Percentiles rank a stretch among this genome's conserved stretches.
phyloP scores from a whole-genome alignment of 2,329 filamentous ascomycete genomes.

The Xylaria sp. region DNA sequence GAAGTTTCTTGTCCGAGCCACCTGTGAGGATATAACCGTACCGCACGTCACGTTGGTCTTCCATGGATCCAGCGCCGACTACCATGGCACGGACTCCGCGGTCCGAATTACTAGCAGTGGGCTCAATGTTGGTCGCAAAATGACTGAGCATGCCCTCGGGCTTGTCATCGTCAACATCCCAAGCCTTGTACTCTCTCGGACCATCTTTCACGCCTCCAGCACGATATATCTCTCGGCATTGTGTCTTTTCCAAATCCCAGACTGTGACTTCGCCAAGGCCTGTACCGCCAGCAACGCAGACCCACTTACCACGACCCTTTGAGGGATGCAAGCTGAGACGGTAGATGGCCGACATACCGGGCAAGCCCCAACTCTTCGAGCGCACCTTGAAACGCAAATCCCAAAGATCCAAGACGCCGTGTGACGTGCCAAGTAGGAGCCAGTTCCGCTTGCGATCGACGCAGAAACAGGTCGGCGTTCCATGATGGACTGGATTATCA shows the following conservation, averaged over 20 bases:
- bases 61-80: slow-evolving; percentile 74
- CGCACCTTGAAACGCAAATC: slow-evolving; percentile 93
- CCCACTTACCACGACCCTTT: slow-evolving; percentile 81
- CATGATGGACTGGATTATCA: slow-evolving; percentile 90
- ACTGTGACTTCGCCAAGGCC: slow-evolving; percentile 89
- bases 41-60: slow-evolving; percentile 76
- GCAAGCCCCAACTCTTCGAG: slow-evolving; percentile 87
- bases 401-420: slow-evolving; percentile 94
- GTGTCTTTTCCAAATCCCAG: slow-evolving; percentile 92
- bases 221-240: slow-evolving; percentile 90
- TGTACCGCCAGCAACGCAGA: slow-evolving; percentile 89
- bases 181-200: slow-evolving; percentile 78
- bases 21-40: slow-evolving; percentile 88
- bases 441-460: slow-evolving; percentile 87
- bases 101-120: slow-evolving; percentile 56
- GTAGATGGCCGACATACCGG: slow-evolving; percentile 82
- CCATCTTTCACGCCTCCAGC: slow-evolving; percentile 69
- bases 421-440: slow-evolving; percentile 90
- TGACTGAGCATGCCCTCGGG: slow-evolving; percentile 86
- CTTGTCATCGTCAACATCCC: slow-evolving; percentile 89
- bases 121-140: slow-evolving; percentile 80
- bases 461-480: slow-evolving; percentile 90
- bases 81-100: slow-evolving; percentile 77
- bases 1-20: slow-evolving; percentile 87
- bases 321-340: slow-evolving; percentile 81